Base-by-base conservation (phyloP, 208 protist species). In the Willaertia magna region DNA sequence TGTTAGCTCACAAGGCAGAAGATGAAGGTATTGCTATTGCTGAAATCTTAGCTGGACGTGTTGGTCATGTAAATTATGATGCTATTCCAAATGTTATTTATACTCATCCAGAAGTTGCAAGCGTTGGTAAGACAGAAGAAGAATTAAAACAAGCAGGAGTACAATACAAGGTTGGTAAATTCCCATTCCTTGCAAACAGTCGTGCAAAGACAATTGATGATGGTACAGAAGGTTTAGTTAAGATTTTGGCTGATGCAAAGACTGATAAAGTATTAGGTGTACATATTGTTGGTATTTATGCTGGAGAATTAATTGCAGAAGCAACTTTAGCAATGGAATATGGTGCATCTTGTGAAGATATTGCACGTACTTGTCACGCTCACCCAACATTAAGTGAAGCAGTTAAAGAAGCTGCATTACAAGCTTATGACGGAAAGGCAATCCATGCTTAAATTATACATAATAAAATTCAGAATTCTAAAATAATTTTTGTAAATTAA, bases 1-100 rank as follows among this genome's bases (percentile, higher is more conserved):
- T 99, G 98, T 94, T 99, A 7, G 98, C 98, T 7, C 98, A 99
- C 95, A 99, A 99, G 94, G 98, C 98, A 42, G 97, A 99, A 92
- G 98, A 99, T 55, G 98, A 99, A 88, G 98, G 97, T 86, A 95
- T 99, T 55, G 94, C 95, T 26, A 92, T 93, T 79, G 96, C 95
- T 12, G 97, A 98, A 92, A 75, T 93, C 47, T 89, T 98, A 51
- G 95, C 95, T 59, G 95, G 96, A 51, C 93, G 94, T 89, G 86
- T 92, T 16, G 93, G 95, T 16, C 96, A 98, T 88, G 94, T 99
- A 30, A 99, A 99, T 93, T 99, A 99, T 91, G 91, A 97, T 88
- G 91, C 94, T 75, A 99, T 99, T 86, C 98, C 98, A 39, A 93
- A 89, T 43, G 97, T 99, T 74, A 98, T 99, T 89, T 99, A 99